Evolutionary conservation across 2,329 filamentous ascomycete species (phyloP).

Genomic region (Lasiodiplodia sp.): DNA sequence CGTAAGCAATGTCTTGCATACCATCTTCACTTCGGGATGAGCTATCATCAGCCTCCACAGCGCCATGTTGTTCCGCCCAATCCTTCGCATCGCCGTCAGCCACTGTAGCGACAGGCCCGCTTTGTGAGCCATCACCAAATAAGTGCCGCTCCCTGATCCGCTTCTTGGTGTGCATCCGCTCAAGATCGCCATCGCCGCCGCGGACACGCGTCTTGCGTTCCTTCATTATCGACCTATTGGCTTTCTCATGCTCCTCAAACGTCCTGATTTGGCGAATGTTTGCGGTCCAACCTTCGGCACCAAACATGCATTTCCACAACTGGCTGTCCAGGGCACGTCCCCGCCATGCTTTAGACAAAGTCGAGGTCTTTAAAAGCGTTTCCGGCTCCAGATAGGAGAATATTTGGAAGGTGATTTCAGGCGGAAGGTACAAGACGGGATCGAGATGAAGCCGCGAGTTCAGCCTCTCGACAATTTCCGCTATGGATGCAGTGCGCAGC

Average conservation of each 20-base stretch:
- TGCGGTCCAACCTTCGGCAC: slow-evolving; percentile 84
- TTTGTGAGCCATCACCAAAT: slow-evolving; percentile 39
- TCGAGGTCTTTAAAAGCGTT: slow-evolving; percentile 80
- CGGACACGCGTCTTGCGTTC: slow-evolving; percentile 53
- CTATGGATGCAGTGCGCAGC: slow-evolving; percentile 80
- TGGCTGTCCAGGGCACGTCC: slow-evolving; percentile 80
- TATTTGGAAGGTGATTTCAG: slow-evolving; percentile 89
- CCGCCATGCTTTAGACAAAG: slow-evolving; percentile 83
- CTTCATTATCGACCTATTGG: slow-evolving; percentile 45
- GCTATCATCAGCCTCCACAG: slow-evolving; percentile 55
- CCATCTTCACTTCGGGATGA: slow-evolving; percentile 41
- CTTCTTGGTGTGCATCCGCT: slow-evolving; percentile 57
- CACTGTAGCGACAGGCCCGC: neutral
- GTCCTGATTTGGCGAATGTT: slow-evolving; percentile 67
- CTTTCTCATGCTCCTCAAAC: slow-evolving; percentile 67
- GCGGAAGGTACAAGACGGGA: slow-evolving; percentile 83
- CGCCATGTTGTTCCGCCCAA: slow-evolving; percentile 58
- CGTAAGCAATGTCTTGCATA: slow-evolving; percentile 48
- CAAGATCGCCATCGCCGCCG: slow-evolving; percentile 32
- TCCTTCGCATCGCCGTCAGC: slow-evolving; percentile 25
- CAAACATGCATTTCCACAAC: slow-evolving; percentile 85
- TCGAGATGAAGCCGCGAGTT: slow-evolving; percentile 90
- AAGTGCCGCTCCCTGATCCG: slow-evolving; percentile 56
- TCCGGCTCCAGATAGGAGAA: slow-evolving; percentile 83
- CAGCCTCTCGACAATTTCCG: slow-evolving; percentile 79